Base-by-base conservation (phyloP, 2,329 filamentous ascomycete genomes). In the Penicillium sp. region DNA sequence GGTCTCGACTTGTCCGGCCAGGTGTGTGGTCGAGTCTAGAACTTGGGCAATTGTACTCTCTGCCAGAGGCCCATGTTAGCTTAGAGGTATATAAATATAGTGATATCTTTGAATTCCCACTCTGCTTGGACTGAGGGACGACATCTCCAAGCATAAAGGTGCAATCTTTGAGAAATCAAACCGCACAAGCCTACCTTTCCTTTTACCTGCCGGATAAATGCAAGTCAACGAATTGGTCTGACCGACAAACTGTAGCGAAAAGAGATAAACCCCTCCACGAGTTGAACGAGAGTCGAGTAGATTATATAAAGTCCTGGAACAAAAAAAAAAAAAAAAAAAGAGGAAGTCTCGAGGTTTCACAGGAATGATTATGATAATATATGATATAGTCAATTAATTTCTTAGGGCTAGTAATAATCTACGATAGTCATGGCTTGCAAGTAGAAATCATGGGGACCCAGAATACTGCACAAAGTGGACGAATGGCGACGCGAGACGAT, bases 391-490 rank as follows among this genome's bases (percentile, higher is more conserved):
- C 11, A 53, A 51, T 37, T 38, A 33, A 56, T 47, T 52, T 36
- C 25, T 48, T 36, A 50, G 43, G 50, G 42, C 38, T 48, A 57
- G 55, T 59, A 59, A 55, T 60, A 47, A 53, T 53, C 47, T 36
- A 50, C 55, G 35, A 57, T 53, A 51, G 40, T 48, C 35, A 55
- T 56, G 50, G 53, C 57, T 56, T 60, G 45, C 33, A 38, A 40
- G 45, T 52, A 50, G 45, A 44, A 25, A 53, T 17, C 35, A 40
- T 47, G 53, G 56, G 56, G 61, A 61, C 59, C 61, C 59, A 62
- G 61, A 54, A 44, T 55, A 58, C 48, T 62, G 62, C 60, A 65
- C 36, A 25, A 48, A 45, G 36, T 36, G 42, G 50, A 52, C 61
- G 55, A 62, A 63, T 61, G n/a, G 45, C 48, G 37, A 53, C 19